phyloP scores from a whole-genome alignment of 2,329 filamentous ascomycete genomes.

The Lecanosticta acicola region DNA sequence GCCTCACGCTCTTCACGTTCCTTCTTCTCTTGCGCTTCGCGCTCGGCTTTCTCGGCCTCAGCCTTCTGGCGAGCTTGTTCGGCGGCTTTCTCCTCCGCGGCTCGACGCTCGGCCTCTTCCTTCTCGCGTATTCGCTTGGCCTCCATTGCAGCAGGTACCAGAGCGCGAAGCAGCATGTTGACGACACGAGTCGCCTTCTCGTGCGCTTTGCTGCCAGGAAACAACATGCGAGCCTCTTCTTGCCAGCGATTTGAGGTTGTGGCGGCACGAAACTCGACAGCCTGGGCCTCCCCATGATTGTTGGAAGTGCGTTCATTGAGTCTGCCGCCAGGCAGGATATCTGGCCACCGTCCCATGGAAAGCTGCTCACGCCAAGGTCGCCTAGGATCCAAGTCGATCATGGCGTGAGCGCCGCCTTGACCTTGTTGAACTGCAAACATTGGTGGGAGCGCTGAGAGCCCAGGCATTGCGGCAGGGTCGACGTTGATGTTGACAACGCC shows the following conservation, averaged over 20 bases:
- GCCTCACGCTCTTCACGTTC: constrained; percentile 47
- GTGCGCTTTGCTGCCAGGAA: constrained; percentile 55
- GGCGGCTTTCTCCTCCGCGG: constrained; percentile 56
- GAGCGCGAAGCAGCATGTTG: constrained; percentile 62
- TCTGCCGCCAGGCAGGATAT: constrained; percentile 43
- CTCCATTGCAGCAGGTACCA: constrained; percentile 80
- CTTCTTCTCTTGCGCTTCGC: constrained; percentile 47
- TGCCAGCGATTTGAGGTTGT: constrained; percentile 75
- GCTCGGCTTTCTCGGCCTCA: constrained; percentile 56
- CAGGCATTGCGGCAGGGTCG: constrained; percentile 20
- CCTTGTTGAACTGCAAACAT: constrained; percentile 22
- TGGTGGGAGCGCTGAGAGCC: constrained; percentile 14
- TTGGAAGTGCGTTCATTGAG: constrained; percentile 37
- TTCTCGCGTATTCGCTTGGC: constrained; percentile 66
- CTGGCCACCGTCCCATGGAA: constrained; percentile 13
- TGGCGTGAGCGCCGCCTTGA: constrained; percentile 12
- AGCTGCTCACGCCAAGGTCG: constrained; percentile 22
- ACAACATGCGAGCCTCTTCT: constrained; percentile 84
- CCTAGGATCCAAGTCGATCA: constrained; percentile 27
- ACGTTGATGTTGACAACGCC: constrained; percentile 24
- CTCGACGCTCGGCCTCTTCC: constrained; percentile 60
- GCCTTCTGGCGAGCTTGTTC: constrained; percentile 59
- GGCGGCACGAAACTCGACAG: constrained; percentile 67
- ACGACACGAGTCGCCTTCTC: constrained; percentile 67
- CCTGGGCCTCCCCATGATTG: constrained; percentile 60